A percentile compares a stretch with the other conserved stretches of the same genome.
Evolutionary conservation across 257 asterid species (phyloP).

Genomic region (Oldenlandia corymbosa): DNA sequence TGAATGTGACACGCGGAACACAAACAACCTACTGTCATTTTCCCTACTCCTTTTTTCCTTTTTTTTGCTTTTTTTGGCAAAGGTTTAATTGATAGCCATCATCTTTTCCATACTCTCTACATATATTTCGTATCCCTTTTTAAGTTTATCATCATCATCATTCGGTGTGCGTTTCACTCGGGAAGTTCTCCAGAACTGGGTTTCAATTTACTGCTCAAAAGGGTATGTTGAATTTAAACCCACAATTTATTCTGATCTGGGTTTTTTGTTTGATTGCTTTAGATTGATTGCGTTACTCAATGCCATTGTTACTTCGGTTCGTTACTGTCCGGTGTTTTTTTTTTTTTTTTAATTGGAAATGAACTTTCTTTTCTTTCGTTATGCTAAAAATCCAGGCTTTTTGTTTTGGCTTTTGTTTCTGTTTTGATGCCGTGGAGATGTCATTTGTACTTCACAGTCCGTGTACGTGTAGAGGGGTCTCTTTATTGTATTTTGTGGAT

Average conservation of each 20-base stretch:
- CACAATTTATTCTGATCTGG: background rate
- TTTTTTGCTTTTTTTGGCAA: background rate
- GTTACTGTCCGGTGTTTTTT: no score
- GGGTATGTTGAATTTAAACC: constrained; percentile 7
- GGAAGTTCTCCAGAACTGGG: background rate
- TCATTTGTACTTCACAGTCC: background rate
- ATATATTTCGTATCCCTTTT: background rate
- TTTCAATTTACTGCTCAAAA: constrained; percentile 5
- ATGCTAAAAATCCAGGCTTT: background rate
- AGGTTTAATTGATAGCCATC: background rate
- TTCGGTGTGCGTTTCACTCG: background rate
- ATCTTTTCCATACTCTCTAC: background rate
- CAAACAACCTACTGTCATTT: no score
- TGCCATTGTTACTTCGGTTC: no score
- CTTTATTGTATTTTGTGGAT: background rate
- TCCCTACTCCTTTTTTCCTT: no score
- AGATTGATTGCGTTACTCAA: background rate
- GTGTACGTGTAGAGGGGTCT: background rate
- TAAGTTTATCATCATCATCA: background rate
- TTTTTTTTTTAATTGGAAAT: background rate
- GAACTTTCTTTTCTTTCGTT: background rate
- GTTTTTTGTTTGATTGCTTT: constrained; percentile 5
- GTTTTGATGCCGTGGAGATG: background rate
- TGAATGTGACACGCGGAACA: background rate
- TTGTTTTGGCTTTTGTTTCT: background rate